Conservation (phyloP, 164 flowering plant genomes). For the Stephania japonica region DNA sequence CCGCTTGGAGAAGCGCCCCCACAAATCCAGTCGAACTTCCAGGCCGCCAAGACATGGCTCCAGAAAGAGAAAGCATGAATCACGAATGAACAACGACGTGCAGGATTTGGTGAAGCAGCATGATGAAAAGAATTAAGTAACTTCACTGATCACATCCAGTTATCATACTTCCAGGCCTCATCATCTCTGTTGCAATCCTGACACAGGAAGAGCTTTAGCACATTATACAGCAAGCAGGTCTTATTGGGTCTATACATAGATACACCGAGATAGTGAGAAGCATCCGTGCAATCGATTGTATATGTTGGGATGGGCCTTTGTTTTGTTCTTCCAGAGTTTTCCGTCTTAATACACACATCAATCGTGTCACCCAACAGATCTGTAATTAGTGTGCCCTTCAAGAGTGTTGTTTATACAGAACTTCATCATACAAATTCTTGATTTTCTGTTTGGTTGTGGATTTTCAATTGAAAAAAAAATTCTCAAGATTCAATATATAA, state of each 20-base stretch:
- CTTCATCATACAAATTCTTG: background rate
- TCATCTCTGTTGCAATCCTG: constrained; percentile 8
- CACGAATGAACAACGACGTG: constrained; percentile 30
- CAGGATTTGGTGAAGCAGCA: constrained; percentile 31
- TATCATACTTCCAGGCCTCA: background rate
- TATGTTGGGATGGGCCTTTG: background rate
- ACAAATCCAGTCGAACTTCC: constrained; percentile 35
- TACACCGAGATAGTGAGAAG: background rate
- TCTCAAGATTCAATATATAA: background rate
- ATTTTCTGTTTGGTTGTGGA: background rate
- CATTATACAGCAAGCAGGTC: background rate
- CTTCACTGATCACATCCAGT: constrained; percentile 3
- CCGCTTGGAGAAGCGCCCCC: constrained; percentile 35
- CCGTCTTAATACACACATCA: background rate
- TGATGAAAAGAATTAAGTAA: constrained; percentile 27
- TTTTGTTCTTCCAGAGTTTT: background rate
- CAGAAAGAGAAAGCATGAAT: constrained; percentile 55
- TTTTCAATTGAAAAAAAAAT: background rate
- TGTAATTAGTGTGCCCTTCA: background rate
- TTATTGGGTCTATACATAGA: background rate
- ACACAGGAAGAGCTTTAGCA: background rate
- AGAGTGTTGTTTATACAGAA: background rate
- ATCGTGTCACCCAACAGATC: background rate
- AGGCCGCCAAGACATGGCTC: constrained; percentile 53
- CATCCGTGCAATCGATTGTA: background rate